Base-by-base conservation (phyloP, 1,139 yeast genomes). In the Spathaspora jeffriesii region DNA sequence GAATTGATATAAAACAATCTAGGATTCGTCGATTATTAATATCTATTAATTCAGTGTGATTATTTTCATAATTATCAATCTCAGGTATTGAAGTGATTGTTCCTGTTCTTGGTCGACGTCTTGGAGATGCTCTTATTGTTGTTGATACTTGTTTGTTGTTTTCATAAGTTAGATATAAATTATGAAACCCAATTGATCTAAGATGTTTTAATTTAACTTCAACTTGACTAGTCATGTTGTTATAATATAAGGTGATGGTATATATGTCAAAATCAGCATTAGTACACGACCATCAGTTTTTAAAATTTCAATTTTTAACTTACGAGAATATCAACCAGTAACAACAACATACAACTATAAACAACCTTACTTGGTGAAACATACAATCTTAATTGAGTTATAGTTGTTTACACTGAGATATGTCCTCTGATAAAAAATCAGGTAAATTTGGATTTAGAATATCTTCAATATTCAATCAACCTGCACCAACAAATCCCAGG, bases 1-100 rank as follows among this genome's bases (percentile, higher is more conserved):
- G 71, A 14, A 71, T 47, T 3, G 65, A 58, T 47, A 63, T 55
- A 48, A 70, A 70, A 4, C 67, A 55, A 42, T 67, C 71, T 4
- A 69, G 43, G 46, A 69, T 49, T 22, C 52, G 48, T 36, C 44
- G 44, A 20, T 53, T 37, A 30, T 55, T 55, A 13, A 53, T 44
- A 5, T 48, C 40, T 8, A 50, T 39, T 15, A 58, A 42, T 20
- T 34, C 40, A 2, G 34, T 41, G 9, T 28, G 30, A 31, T 30
- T 43, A 23, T 43, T 30, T 43, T 43, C 36, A 6, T 38, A 14
- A 22, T 47, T 45, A 9, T 49, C 50, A 8, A 41, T n/a, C 18
- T 49, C 49, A 4, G 37, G 36, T 28, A 40, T 40, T 23, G 39
- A 28, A n/a, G 45, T 43, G 27, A 43, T 43, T 28, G 45, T 32